phyloP scores from a whole-genome alignment of 345 rosid genomes.

The Pseudoturritis turrita region DNA sequence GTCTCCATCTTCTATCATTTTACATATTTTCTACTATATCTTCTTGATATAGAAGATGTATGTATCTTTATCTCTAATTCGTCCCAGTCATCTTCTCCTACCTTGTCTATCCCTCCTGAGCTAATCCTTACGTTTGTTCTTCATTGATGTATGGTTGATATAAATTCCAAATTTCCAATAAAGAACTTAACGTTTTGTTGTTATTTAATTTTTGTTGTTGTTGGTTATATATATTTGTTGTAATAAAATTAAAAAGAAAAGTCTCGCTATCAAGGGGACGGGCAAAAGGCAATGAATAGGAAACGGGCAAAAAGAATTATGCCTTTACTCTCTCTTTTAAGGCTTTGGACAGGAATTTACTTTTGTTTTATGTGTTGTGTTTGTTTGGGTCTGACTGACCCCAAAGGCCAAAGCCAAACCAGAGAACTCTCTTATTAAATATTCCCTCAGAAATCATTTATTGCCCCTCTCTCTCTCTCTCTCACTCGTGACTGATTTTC shows the following conservation, averaged over 20 bases:
- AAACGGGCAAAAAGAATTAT: conserved; percentile 38
- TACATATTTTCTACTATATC: background rate
- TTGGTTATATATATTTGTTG: background rate
- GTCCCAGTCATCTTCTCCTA: conserved; percentile 66
- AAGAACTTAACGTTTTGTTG: background rate
- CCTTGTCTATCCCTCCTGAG: conserved; percentile 99
- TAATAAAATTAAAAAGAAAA: background rate
- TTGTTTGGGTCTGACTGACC: conserved; percentile 34
- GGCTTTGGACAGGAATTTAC: conserved; percentile 27
- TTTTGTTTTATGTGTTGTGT: conserved; percentile 37
- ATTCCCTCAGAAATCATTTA: conserved; percentile 28
- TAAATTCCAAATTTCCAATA: conserved; percentile 6
- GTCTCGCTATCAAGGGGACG: conserved; percentile 26
- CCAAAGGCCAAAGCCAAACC: conserved; percentile 24
- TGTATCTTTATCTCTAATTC: conserved; percentile 11
- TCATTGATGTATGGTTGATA: conserved; percentile 6
- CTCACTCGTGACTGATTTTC: conserved; percentile 30
- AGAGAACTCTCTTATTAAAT: conserved; percentile 23
- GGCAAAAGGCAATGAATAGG: conserved; percentile 31
- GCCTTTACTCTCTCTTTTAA: conserved; percentile 27
- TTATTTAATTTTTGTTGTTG: background rate
- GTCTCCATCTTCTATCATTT: background rate
- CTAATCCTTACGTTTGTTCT: conserved; percentile 29
- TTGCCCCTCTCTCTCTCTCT: background rate
- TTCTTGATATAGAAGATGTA: conserved; percentile 16